phyloP scores from a whole-genome alignment of 352 stramenopile genomes.

The Globisporangium perplexum region DNA sequence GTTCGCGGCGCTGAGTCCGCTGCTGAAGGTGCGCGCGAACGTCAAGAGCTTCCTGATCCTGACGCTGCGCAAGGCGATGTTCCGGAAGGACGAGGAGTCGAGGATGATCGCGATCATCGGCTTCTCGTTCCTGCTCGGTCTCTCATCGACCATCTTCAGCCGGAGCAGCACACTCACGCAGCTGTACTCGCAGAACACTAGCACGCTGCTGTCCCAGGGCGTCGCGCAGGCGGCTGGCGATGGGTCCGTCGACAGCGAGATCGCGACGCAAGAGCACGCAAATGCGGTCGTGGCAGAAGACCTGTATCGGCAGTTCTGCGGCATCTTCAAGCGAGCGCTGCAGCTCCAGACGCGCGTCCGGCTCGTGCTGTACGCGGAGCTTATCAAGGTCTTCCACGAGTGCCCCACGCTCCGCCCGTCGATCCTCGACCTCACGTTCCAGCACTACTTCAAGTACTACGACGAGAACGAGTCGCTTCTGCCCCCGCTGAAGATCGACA shows the following conservation, averaged over 20 bases:
- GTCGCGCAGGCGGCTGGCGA: slow-evolving; percentile 2
- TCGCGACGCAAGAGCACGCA: slow-evolving; percentile 32
- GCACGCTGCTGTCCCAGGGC: slow-evolving; percentile 27
- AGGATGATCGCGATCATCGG: slow-evolving; percentile 46
- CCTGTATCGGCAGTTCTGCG: slow-evolving; percentile 52
- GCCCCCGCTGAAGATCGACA: slow-evolving; percentile 44
- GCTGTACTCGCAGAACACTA: slow-evolving; percentile 46
- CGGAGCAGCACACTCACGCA: slow-evolving; percentile 34
- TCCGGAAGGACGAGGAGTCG: slow-evolving; percentile 43
- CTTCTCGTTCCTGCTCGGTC: slow-evolving; percentile 32
- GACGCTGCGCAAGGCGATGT: slow-evolving; percentile 58
- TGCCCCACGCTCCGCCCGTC: slow-evolving; percentile 32
- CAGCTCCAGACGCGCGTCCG: slow-evolving; percentile 42
- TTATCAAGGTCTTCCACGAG: slow-evolving; percentile 34
- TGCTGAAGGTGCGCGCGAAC: slow-evolving; percentile 28
- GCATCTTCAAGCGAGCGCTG: slow-evolving; percentile 42
- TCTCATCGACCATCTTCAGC: slow-evolving; percentile 34
- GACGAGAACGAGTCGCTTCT: slow-evolving; percentile 38
- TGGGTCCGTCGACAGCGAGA: slow-evolving; percentile 11
- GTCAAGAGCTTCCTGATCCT: slow-evolving; percentile 48
- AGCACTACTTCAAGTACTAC: slow-evolving; percentile 39
- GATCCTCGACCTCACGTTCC: slow-evolving; percentile 42
- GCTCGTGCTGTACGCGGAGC: slow-evolving; percentile 37
- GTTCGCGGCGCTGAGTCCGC: slow-evolving; percentile 27
- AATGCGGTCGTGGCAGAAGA: slow-evolving; percentile 39